A percentile compares a stretch with the other conserved stretches of the same genome.
These are phyloP conservation scores for Boeremia lycopersici DNA, from an alignment of 2,329 filamentous ascomycete species.

Conservation along the genomic window DNA sequence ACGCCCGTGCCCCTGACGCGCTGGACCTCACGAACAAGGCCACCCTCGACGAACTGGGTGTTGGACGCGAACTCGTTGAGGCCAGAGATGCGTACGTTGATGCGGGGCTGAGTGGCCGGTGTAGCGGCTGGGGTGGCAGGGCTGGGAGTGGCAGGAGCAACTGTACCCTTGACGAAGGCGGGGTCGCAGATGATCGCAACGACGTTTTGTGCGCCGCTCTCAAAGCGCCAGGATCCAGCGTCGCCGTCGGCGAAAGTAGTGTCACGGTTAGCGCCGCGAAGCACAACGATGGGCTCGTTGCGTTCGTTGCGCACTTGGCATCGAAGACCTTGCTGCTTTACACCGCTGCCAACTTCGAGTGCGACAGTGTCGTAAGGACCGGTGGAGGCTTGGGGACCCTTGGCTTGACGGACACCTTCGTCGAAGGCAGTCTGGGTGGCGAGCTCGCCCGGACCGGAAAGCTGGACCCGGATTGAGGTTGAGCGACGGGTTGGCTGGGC, in stretches of 20 bases:
- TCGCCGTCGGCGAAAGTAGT: constrained; percentile 20
- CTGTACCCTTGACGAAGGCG: constrained; percentile 1
- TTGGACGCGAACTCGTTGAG: constrained; percentile 12
- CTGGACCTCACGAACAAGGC: constrained; percentile 5
- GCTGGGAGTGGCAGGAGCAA: not conserved
- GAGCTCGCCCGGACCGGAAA: constrained; percentile 8
- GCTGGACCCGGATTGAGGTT: constrained; percentile 7
- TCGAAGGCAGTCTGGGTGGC: constrained; percentile 13
- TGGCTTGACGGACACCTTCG: constrained; percentile 2
- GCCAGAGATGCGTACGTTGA: constrained; percentile 12
- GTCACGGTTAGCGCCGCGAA: constrained; percentile 17
- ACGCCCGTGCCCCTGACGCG: constrained; percentile 1
- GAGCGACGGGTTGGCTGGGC: constrained; percentile 12
- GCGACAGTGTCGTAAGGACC: constrained; percentile 18
- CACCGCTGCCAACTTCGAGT: constrained; percentile 13
- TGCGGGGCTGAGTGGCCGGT: not conserved
- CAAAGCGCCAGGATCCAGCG: constrained; percentile 7
- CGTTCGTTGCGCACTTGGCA: constrained; percentile 17
- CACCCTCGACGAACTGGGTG: constrained; percentile 8
- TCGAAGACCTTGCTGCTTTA: constrained; percentile 20
- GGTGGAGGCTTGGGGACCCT: not conserved
- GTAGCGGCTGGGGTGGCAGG: not conserved
- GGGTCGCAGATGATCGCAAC: constrained; percentile 13
- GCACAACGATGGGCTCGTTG: constrained; percentile 12
- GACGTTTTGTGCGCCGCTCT: constrained; percentile 3